Conservation (phyloP, 1,139 yeast species). For the Blastobotrys capitulatus region DNA sequence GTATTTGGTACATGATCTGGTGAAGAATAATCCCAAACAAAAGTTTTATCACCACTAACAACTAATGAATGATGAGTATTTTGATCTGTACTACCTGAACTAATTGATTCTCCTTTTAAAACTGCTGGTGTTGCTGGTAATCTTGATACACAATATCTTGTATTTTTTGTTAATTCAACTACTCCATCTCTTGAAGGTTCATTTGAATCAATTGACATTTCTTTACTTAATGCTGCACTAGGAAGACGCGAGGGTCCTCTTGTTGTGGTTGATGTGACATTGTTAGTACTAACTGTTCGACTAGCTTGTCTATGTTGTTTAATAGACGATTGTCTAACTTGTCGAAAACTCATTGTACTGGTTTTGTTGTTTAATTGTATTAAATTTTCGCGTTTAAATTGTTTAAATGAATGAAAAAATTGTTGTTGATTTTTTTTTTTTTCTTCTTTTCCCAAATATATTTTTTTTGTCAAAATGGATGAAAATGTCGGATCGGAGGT, state of each 20-base stretch:
- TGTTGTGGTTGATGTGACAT: too few relatives aligned
- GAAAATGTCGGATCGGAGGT: too few relatives aligned
- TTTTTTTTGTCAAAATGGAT: too few relatives aligned
- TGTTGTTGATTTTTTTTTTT: too few relatives aligned
- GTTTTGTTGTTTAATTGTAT: neutral
- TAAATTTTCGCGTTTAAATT: neutral
- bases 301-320: constrained; percentile 1
- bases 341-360: constrained; percentile 8
- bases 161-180: constrained; percentile 54
- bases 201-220: constrained; percentile 8
- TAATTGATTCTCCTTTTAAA: constrained; percentile 27
- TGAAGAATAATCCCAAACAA: constrained; percentile 67
- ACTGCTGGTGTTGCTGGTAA: constrained; percentile 54
- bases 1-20: constrained; percentile 56
- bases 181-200: constrained; percentile 24
- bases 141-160: constrained; percentile 53
- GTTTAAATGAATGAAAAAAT: too few relatives aligned
- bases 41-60: constrained; percentile 31
- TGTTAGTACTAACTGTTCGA: constrained; percentile 1
- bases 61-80: constrained; percentile 14
- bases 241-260: constrained; percentile 9
- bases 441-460: too few relatives aligned
- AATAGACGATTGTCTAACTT: constrained; percentile 11
- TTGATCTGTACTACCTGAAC: constrained; percentile 16
- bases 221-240: neutral